A percentile compares a stretch with the other conserved stretches of the same genome.
Evolutionary conservation across 2,329 filamentous ascomycete genomes (phyloP).

Genomic region (Thielaviopsis populi): DNA sequence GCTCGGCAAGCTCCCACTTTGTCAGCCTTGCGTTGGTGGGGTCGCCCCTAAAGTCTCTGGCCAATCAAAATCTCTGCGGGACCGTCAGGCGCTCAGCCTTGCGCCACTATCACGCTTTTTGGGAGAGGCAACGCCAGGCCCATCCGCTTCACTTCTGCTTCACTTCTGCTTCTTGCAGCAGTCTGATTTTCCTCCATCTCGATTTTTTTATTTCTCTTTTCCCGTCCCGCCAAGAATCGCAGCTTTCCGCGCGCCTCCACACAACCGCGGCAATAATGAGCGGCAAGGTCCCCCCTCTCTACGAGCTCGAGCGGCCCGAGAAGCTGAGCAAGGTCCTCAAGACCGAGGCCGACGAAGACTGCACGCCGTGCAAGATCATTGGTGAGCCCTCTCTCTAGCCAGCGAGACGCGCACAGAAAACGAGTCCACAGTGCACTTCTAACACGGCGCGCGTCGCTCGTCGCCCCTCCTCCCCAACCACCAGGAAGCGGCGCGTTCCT

Average conservation of each 20-base stretch:
- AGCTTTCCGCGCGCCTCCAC: neutral
- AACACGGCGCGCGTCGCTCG: conserved; percentile 3
- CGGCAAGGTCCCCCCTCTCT: conserved; percentile 30
- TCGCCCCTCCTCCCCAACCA: neutral
- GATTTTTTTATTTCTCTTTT: neutral
- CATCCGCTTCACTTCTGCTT: neutral
- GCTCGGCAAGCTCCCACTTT: neutral
- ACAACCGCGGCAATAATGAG: conserved; percentile 1
- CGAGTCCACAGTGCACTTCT: neutral
- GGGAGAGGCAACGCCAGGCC: neutral
- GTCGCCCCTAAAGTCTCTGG: neutral
- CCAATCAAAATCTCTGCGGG: neutral
- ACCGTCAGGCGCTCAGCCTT: neutral
- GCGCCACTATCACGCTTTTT: neutral
- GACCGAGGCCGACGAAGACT: conserved; percentile 47
- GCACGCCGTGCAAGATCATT: conserved; percentile 53
- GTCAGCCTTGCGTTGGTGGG: neutral
- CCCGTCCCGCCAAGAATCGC: neutral
- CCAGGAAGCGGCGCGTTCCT: conserved; percentile 61
- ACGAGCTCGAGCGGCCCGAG: conserved; percentile 44
- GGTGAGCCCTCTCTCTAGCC: conserved; percentile 35
- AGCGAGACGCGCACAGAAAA: neutral
- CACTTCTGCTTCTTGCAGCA: neutral
- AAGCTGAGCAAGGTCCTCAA: conserved; percentile 43
- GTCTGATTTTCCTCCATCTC: neutral